Conservation (phyloP, 345 rosid species). For the Leavenworthia alabamica region DNA sequence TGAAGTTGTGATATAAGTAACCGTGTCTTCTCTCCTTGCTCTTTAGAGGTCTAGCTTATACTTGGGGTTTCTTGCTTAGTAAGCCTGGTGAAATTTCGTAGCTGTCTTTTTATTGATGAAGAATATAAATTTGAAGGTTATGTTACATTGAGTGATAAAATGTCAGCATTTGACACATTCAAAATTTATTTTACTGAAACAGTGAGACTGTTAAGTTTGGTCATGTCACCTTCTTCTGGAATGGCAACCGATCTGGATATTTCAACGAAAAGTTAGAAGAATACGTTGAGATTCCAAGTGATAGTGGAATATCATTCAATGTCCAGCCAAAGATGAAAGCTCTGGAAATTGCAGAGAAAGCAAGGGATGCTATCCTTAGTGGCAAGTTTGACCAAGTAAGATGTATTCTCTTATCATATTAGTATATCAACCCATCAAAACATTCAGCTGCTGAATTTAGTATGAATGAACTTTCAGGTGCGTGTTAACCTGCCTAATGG, state of each 20-base stretch:
- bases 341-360: constrained; percentile 76
- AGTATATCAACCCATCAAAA: neutral
- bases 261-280: constrained; percentile 71
- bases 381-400: constrained; percentile 80
- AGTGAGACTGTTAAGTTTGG: constrained; percentile 99
- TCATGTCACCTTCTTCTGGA: constrained; percentile 97
- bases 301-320: constrained; percentile 83
- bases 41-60: neutral
- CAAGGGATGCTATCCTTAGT: constrained; percentile 84
- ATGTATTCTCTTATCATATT: neutral
- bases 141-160: neutral
- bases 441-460: neutral
- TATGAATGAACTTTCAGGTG: constrained; percentile 38
- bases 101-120: neutral
- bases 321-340: constrained; percentile 96
- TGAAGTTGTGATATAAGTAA: neutral
- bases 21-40: neutral
- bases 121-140: neutral
- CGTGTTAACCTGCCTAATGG: constrained; percentile 90
- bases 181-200: constrained; percentile 1
- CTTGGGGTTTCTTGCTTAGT: neutral
- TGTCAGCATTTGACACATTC: neutral
- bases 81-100: neutral
- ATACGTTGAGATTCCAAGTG: constrained; percentile 91
- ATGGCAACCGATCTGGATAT: constrained; percentile 94